Evolutionary conservation across 345 rosid species (phyloP).

Genomic region (Clarkia xantiana): DNA sequence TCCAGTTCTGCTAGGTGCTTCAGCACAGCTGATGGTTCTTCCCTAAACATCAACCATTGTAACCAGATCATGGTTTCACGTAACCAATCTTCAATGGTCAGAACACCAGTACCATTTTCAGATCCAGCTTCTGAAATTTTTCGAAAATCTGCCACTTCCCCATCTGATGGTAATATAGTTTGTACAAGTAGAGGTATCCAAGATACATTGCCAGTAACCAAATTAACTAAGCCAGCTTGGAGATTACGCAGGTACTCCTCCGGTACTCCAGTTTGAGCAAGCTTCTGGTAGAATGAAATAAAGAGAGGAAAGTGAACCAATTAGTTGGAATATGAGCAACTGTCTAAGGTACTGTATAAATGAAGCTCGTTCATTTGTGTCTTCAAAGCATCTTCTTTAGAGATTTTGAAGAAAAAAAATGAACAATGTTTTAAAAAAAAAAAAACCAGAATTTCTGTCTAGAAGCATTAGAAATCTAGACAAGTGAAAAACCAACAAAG

Average conservation of each 20-base stretch:
- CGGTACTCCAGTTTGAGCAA: slow-evolving; percentile 47
- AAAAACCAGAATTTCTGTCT: no score
- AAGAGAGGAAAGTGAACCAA: no score
- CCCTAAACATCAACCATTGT: slow-evolving; percentile 79
- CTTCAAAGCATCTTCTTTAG: no score
- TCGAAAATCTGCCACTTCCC: slow-evolving; percentile 33
- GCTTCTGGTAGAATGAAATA: slow-evolving; percentile 33
- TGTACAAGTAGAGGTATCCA: slow-evolving; percentile 33
- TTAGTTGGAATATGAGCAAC: no score
- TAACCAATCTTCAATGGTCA: slow-evolving; percentile 22
- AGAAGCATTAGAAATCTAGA: no score
- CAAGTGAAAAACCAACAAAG: no score
- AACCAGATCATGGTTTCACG: slow-evolving; percentile 54
- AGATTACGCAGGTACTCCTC: slow-evolving; percentile 24
- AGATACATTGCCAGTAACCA: slow-evolving; percentile 24
- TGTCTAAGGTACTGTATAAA: no score
- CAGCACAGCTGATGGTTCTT: slow-evolving; percentile 36
- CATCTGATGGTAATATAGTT: slow-evolving; percentile 53
- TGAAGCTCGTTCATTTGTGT: no score
- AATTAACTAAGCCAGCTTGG: slow-evolving; percentile 37
- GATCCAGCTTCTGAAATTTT: slow-evolving; percentile 20
- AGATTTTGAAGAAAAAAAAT: no score
- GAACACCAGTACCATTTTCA: slow-evolving; percentile 11
- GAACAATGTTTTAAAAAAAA: no score
- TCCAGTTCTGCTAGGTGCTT: slow-evolving; percentile 30